These are phyloP conservation scores for Brasilioporus rufonigricans DNA, from an alignment of 768 basidiomycete species.

Conservation along the genomic window DNA sequence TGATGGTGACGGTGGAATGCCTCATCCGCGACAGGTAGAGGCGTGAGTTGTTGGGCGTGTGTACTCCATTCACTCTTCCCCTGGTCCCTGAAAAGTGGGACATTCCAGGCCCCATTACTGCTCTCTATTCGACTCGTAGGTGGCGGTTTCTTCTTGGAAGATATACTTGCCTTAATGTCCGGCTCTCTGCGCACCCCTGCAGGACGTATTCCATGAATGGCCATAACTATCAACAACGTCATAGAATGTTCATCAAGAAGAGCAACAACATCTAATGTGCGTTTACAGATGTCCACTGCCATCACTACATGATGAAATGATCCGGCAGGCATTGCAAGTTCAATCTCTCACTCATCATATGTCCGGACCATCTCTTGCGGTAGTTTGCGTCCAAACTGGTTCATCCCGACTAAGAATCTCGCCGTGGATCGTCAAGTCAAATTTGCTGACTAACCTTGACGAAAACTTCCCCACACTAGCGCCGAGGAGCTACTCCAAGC, in stretches of 20 bases:
- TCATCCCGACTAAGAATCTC: background rate
- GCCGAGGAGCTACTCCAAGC: slow-evolving; percentile 52
- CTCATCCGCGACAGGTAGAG: slow-evolving; percentile 84
- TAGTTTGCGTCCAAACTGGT: slow-evolving; percentile 41
- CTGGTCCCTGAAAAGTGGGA: slow-evolving; percentile 7
- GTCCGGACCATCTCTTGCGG: slow-evolving; percentile 57
- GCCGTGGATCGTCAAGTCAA: background rate
- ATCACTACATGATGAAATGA: slow-evolving; percentile 6
- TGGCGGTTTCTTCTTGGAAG: slow-evolving; percentile 11
- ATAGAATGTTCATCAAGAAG: slow-evolving; percentile 44
- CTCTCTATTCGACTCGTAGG: slow-evolving; percentile 78
- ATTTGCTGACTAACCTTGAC: slow-evolving; percentile 3
- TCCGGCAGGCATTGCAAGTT: slow-evolving; percentile 48
- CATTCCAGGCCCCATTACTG: slow-evolving; percentile 62
- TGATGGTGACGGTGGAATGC: slow-evolving; percentile 68
- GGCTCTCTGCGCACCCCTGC: slow-evolving; percentile 43
- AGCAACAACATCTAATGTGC: slow-evolving; percentile 71
- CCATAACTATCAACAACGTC: slow-evolving; percentile 7
- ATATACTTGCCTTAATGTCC: slow-evolving; percentile 18
- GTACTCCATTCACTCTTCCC: slow-evolving; percentile 20
- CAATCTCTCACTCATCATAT: slow-evolving; percentile 65
- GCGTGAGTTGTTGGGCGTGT: slow-evolving; percentile 79
- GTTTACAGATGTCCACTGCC: background rate
- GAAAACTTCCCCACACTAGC: slow-evolving; percentile 5
- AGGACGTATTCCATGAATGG: slow-evolving; percentile 44